phyloP scores from a whole-genome alignment of 2,329 filamentous ascomycete species.

The Fonsecaea multimorphosa region DNA sequence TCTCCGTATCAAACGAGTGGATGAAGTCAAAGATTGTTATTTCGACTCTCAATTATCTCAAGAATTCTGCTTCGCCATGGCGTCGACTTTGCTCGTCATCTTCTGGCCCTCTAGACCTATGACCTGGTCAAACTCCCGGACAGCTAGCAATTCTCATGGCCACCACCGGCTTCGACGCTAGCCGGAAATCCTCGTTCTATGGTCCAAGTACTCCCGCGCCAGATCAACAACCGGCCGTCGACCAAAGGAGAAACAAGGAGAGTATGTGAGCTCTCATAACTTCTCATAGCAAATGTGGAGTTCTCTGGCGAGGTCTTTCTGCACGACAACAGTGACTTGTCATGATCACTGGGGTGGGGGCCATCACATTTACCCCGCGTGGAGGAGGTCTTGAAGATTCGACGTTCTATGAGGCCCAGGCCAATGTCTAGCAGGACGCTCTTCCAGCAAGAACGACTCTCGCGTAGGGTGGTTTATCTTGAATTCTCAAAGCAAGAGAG shows the following conservation, averaged over 20 bases:
- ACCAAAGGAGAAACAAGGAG: not conserved
- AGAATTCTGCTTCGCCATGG: conserved; percentile 20
- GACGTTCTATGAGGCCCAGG: conserved; percentile 17
- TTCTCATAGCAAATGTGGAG: conserved; percentile 18
- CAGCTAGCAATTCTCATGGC: conserved; percentile 62
- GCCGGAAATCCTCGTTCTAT: conserved; percentile 13
- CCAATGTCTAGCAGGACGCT: conserved; percentile 10
- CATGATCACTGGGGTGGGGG: conserved; percentile 8
- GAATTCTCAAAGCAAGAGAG: conserved; percentile 19
- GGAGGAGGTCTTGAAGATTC: conserved; percentile 14
- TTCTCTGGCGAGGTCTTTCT: conserved; percentile 3
- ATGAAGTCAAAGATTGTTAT: conserved; percentile 22
- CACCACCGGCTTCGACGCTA: conserved; percentile 9
- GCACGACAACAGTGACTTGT: conserved; percentile 16
- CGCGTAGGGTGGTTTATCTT: conserved; percentile 20
- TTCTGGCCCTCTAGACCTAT: conserved; percentile 62
- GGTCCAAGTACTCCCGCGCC: conserved; percentile 11
- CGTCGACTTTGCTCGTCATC: conserved; percentile 1
- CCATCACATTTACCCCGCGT: conserved; percentile 6
- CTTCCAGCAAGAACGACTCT: conserved; percentile 20
- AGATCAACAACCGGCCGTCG: not conserved
- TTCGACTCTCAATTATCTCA: not conserved
- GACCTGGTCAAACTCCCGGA: conserved; percentile 73
- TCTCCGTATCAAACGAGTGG: conserved; percentile 7
- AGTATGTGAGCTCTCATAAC: not conserved